Base-by-base conservation (phyloP, 2,329 filamentous ascomycete species). In the Delphinella strobiligena region DNA sequence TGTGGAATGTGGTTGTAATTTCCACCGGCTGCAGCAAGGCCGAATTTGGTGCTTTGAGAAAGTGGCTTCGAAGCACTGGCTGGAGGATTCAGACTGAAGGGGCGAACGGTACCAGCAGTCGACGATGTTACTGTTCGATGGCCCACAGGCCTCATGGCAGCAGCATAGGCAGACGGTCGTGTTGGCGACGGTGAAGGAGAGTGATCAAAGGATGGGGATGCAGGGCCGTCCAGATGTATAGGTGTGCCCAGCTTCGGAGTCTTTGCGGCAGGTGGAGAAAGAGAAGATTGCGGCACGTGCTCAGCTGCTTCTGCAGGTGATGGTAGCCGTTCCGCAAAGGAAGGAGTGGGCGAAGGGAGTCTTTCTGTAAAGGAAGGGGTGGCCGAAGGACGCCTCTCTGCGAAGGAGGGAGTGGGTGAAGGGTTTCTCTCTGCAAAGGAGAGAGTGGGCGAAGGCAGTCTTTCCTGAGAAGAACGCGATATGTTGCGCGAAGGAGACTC, bases 1-100 rank as follows among this genome's bases (percentile, higher is more conserved):
- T 85, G 78, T 29, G 89, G 82, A 31, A 96, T 63, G 53, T 83
- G 80, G 2, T 80, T 78, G 33, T 87, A 66, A 11, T 77, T 68
- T 50, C 71, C 76, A n/a, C 34, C 37, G 4, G 39, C 39, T 34
- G 37, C 37, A 30, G 40, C 31, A 16, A 40, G 40, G 45, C 45
- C n/a, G 45, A 47, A 40, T 44, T 29, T 33, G 19, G 31, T 14
- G 24, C 15, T 30, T 39, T 38, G 16, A 31, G 36, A 31, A 37
- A 15, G 19, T 43, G 37, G 41, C 45, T 35, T 14, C 49, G 51
- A 27, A 45, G 45, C 44, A 11, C 52, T 53, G 4, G 49, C 43
- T 29, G 48, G 39, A n/a, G 51, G 44, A 29, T 52, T 54, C 14
- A 58, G 51, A 4, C 54, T 56, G 5, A 52, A 52, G 15, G 61